These are phyloP conservation scores for Dysphania ambrosioides DNA, from an alignment of 148 eudicot species.

Conservation along the genomic window DNA sequence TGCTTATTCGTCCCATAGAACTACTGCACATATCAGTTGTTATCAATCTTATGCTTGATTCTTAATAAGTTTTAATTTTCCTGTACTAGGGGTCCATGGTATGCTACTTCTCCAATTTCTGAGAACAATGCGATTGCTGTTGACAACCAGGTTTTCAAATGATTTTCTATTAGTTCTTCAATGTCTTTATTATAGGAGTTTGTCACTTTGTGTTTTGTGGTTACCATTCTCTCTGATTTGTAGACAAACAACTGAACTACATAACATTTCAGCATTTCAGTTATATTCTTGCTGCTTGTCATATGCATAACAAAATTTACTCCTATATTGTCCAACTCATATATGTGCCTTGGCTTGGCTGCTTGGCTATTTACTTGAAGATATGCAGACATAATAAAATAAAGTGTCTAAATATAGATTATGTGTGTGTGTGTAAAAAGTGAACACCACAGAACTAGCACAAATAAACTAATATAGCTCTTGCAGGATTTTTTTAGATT, in stretches of 20 bases:
- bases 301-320: neutral
- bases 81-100: constrained; percentile 85
- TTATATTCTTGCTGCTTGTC: neutral
- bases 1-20: neutral
- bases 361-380: neutral
- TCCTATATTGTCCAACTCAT: neutral
- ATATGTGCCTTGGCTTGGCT: neutral
- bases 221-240: neutral
- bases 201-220: neutral
- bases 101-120: constrained; percentile 86
- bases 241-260: neutral
- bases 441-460: too few species aligned
- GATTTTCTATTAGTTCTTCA: constrained; percentile 13
- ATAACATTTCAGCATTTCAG: neutral
- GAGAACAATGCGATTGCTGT: constrained; percentile 94
- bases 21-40: neutral
- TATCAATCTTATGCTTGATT: neutral
- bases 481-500: too few species aligned
- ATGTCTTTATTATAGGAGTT: neutral
- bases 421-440: too few species aligned
- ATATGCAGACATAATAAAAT: too few species aligned
- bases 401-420: too few species aligned
- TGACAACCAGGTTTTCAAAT: constrained; percentile 53
- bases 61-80: constrained; percentile 15
- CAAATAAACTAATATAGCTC: too few species aligned